Conservation (phyloP, 768 basidiomycete species). For the Pluteus cervinus region DNA sequence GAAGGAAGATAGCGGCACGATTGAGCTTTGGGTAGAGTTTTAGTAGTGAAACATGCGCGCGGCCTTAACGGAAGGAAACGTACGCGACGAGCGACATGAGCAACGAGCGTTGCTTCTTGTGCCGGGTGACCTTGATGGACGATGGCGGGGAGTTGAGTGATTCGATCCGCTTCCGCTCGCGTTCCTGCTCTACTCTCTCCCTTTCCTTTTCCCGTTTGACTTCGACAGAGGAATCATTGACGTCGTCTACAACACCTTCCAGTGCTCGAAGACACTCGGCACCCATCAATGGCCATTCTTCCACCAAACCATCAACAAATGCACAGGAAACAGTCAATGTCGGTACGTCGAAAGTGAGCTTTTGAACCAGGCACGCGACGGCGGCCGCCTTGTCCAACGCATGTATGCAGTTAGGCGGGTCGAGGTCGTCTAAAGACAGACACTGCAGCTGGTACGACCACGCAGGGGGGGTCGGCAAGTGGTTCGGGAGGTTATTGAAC, state of each 20-base stretch:
- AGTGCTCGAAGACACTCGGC: slow-evolving; percentile 41
- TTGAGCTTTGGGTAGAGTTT: slow-evolving; percentile 22
- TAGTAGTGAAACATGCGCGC: slow-evolving; percentile 2
- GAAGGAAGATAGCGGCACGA: slow-evolving; percentile 24
- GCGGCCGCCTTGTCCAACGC: slow-evolving; percentile 57
- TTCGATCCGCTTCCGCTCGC: slow-evolving; percentile 7
- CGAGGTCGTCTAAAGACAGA: slow-evolving; percentile 45
- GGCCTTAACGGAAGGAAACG: slow-evolving; percentile 13
- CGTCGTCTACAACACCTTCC: slow-evolving; percentile 44
- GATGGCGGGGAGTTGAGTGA: slow-evolving; percentile 1
- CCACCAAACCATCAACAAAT: slow-evolving; percentile 51
- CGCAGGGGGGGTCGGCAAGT: slow-evolving; percentile 39
- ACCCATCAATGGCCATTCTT: slow-evolving; percentile 48
- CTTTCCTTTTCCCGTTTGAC: slow-evolving; percentile 27
- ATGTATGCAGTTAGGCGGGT: slow-evolving; percentile 45
- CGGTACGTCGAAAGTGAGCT: slow-evolving; percentile 59
- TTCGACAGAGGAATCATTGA: slow-evolving; percentile 41
- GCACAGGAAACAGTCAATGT: slow-evolving; percentile 38
- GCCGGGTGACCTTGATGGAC: slow-evolving; percentile 5
- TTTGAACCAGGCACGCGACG: slow-evolving; percentile 45
- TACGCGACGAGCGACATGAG: slow-evolving; percentile 66
- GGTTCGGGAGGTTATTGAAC: slow-evolving; percentile 45
- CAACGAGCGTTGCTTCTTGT: slow-evolving; percentile 47
- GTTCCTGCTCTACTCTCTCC: slow-evolving; percentile 23
- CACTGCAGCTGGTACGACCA: slow-evolving; percentile 53